These are phyloP conservation scores for Pythium grandisporangium DNA, from an alignment of 352 stramenopile genomes.

Conservation along the genomic window DNA sequence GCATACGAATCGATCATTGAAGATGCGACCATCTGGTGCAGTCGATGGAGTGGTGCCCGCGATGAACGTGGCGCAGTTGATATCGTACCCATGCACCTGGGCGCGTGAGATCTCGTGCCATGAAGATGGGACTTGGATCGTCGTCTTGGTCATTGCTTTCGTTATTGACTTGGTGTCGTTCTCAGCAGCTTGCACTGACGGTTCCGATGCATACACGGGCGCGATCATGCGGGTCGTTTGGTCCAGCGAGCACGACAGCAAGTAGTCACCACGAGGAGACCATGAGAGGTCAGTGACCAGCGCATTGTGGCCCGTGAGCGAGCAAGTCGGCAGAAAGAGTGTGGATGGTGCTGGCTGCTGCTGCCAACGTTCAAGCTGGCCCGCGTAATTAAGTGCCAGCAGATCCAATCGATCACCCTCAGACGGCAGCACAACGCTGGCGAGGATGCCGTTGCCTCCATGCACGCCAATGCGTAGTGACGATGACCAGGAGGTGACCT, in stretches of 20 bases:
- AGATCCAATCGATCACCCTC: constrained; percentile 26
- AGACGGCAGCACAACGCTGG: constrained; percentile 22
- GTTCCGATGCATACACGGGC: too few relatives aligned
- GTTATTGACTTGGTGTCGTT: too few relatives aligned
- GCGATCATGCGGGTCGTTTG: constrained; percentile 59
- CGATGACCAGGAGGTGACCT: constrained; percentile 33
- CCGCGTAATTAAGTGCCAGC: constrained; percentile 46
- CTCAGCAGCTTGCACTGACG: too few relatives aligned
- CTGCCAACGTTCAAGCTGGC: constrained; percentile 60
- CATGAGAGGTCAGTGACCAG: constrained; percentile 60
- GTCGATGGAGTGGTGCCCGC: too few relatives aligned
- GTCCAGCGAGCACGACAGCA: constrained; percentile 67
- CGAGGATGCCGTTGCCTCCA: constrained; percentile 40
- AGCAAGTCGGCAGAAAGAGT: constrained; percentile 36
- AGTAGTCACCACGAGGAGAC: constrained; percentile 44
- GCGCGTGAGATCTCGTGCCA: constrained; percentile 68
- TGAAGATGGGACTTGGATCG: too few relatives aligned
- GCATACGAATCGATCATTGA: constrained; percentile 53
- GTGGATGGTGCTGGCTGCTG: constrained; percentile 36
- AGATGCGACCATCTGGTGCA: not conserved
- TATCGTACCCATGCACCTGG: constrained; percentile 76
- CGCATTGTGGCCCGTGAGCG: constrained; percentile 44
- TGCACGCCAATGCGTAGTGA: constrained; percentile 49
- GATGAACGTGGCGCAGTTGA: constrained; percentile 67
- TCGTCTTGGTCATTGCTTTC: too few relatives aligned